A percentile compares a stretch with the other conserved stretches of the same genome.
Conservation (phyloP, 2,329 filamentous ascomycete species). For the Pseudogymnoascus verrucosus region DNA sequence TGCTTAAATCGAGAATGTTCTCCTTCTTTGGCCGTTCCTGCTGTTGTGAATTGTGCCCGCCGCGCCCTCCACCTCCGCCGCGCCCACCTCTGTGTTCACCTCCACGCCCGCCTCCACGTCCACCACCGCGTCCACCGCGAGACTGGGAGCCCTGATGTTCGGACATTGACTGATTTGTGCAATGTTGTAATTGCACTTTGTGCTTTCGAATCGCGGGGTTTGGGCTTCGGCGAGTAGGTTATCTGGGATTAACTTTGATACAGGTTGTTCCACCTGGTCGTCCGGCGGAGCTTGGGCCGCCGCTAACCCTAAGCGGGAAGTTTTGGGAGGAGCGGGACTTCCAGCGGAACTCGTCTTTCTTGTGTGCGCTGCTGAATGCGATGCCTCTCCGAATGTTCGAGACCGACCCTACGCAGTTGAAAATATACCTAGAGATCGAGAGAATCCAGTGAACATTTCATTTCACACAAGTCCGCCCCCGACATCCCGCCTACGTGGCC, state of each 20-base stretch:
- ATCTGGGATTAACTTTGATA: slow-evolving; percentile 6
- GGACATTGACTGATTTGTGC: slow-evolving; percentile 5
- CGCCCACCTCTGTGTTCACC: slow-evolving; percentile 33
- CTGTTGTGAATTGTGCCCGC: slow-evolving; percentile 36
- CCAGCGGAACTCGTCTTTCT: neutral
- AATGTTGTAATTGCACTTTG: slow-evolving; percentile 9
- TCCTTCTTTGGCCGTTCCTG: slow-evolving; percentile 90
- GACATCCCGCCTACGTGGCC: neutral
- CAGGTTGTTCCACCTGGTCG: slow-evolving; percentile 3
- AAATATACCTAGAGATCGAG: neutral
- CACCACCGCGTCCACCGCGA: slow-evolving; percentile 34
- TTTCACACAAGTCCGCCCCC: slow-evolving; percentile 4
- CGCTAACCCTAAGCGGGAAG: slow-evolving; percentile 7
- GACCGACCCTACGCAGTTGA: neutral
- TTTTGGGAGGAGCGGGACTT: slow-evolving; percentile 7
- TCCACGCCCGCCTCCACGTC: slow-evolving; percentile 24
- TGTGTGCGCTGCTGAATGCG: neutral
- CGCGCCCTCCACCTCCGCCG: slow-evolving; percentile 40
- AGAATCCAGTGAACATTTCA: neutral
- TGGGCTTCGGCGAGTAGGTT: neutral
- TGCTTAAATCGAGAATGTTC: slow-evolving; percentile 89
- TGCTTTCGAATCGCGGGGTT: slow-evolving; percentile 7
- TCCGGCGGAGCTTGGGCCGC: slow-evolving; percentile 6
- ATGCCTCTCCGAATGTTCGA: neutral
- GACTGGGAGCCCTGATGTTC: slow-evolving; percentile 6